Evolutionary conservation across 2,329 filamentous ascomycete species (phyloP).

Genomic region (Penicillium psychrosexuale): DNA sequence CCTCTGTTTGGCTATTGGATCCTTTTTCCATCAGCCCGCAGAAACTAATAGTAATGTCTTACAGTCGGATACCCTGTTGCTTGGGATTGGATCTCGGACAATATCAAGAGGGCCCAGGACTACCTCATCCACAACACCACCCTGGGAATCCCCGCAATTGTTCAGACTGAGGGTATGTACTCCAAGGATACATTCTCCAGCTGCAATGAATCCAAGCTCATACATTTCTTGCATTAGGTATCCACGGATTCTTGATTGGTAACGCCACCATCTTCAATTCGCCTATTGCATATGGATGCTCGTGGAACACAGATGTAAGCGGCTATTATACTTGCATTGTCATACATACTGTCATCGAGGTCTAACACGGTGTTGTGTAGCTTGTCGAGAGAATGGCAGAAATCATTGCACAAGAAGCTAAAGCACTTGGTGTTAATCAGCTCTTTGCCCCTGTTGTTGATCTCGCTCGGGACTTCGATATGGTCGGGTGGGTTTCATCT

Average conservation of each 20-base stretch:
- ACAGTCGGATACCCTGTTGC: slow-evolving; percentile 63
- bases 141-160: slow-evolving; percentile 67
- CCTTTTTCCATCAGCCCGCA: not conserved
- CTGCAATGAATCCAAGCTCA: not conserved
- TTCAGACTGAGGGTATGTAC: slow-evolving; percentile 63
- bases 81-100: slow-evolving; percentile 61
- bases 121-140: slow-evolving; percentile 66
- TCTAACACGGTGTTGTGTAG: slow-evolving; percentile 8
- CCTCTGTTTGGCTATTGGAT: too few species aligned
- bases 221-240: slow-evolving; percentile 31
- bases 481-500: slow-evolving; percentile 51
- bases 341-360: not conserved
- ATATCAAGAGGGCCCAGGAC: slow-evolving; percentile 64
- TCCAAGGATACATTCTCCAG: not conserved
- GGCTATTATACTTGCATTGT: not conserved
- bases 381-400: slow-evolving; percentile 65
- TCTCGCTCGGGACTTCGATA: slow-evolving; percentile 68
- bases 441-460: slow-evolving; percentile 70
- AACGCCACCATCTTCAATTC: slow-evolving; percentile 79
- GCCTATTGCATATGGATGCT: slow-evolving; percentile 68
- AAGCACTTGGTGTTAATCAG: slow-evolving; percentile 68
- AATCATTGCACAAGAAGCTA: slow-evolving; percentile 63
- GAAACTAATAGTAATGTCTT: slow-evolving; percentile 1
- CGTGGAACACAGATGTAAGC: slow-evolving; percentile 59
- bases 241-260: slow-evolving; percentile 67